Evolutionary conservation across 805 yeast genomes (phyloP).

Genomic region (Osmozyma mogii): DNA sequence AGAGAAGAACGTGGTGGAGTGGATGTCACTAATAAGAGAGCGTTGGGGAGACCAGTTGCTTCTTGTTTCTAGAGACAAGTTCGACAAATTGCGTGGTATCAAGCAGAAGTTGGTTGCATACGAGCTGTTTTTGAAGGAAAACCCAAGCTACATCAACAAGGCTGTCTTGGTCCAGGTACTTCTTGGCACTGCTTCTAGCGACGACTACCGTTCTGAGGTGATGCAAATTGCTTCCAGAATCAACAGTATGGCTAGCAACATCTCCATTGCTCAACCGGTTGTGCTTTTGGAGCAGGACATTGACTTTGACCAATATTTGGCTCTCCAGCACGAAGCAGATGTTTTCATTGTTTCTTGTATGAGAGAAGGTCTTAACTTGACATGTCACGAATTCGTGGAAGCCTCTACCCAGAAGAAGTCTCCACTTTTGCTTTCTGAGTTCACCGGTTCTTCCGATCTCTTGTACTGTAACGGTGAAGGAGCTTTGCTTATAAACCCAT

Average conservation of each 20-base stretch:
- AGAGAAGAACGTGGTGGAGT: slow-evolving; percentile 46
- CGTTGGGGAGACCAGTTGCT: slow-evolving; percentile 69
- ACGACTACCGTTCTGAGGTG: slow-evolving; percentile 64
- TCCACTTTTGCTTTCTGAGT: slow-evolving; percentile 82
- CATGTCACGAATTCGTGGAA: slow-evolving; percentile 88
- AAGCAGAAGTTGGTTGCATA: slow-evolving; percentile 83
- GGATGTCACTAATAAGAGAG: slow-evolving; percentile 65
- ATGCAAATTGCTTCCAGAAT: slow-evolving; percentile 77
- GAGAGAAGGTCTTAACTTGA: slow-evolving; percentile 95
- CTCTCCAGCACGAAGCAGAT: slow-evolving; percentile 79
- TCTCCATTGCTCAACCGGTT: slow-evolving; percentile 74
- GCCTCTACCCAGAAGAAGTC: slow-evolving; percentile 66
- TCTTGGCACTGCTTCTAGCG: slow-evolving; percentile 46
- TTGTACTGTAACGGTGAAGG: slow-evolving; percentile 48
- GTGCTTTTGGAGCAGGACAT: slow-evolving; percentile 83
- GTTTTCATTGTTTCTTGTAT: slow-evolving; percentile 80
- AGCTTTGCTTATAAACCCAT: slow-evolving; percentile 78
- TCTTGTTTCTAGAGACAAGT: slow-evolving; percentile 81
- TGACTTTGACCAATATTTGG: slow-evolving; percentile 83
- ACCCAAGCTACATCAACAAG: slow-evolving; percentile 63
- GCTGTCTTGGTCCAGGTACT: slow-evolving; percentile 82
- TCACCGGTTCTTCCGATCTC: slow-evolving; percentile 87
- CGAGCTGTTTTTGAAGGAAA: slow-evolving; percentile 61
- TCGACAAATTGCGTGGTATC: slow-evolving; percentile 82
- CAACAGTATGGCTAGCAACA: slow-evolving; percentile 65